Percentiles rank a stretch among this genome's conserved stretches.
Evolutionary conservation across 257 asterid species (phyloP).

Genomic region (Solanum paucissectum): DNA sequence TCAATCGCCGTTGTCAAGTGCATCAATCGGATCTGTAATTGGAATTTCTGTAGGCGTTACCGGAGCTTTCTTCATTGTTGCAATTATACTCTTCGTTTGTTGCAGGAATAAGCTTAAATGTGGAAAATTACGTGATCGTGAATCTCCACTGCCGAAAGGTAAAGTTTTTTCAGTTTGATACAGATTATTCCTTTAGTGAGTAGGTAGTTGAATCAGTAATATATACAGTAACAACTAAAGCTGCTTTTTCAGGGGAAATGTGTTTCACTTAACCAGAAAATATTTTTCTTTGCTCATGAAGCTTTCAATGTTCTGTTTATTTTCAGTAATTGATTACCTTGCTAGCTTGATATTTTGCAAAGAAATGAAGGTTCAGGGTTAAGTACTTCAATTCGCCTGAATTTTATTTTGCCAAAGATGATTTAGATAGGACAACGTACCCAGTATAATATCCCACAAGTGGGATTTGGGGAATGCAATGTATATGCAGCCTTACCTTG

Average conservation of each 20-base stretch:
- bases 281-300: not conserved
- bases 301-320: not conserved
- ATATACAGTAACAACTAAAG: not conserved
- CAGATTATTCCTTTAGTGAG: too few species aligned
- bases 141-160: constrained; percentile 1
- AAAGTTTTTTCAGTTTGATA: not conserved
- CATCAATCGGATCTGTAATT: not conserved
- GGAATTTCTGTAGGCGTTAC: constrained; percentile 1
- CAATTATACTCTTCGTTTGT: not conserved
- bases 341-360: not conserved
- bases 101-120: not conserved
- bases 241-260: not conserved
- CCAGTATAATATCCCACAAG: not conserved
- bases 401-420: not conserved
- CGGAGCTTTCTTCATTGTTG: not conserved
- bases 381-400: not conserved
- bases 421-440: not conserved
- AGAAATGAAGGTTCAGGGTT: not conserved
- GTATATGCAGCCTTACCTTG: not conserved
- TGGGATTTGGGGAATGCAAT: not conserved
- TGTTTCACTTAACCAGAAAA: not conserved
- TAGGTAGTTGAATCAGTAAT: not conserved
- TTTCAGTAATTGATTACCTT: not conserved
- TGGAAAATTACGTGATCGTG: not conserved
- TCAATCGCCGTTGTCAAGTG: not conserved